These are phyloP conservation scores for Pleurozium schreberi DNA, from an alignment of 225 moss, liverwort and hornwort species.

Conservation along the genomic window DNA sequence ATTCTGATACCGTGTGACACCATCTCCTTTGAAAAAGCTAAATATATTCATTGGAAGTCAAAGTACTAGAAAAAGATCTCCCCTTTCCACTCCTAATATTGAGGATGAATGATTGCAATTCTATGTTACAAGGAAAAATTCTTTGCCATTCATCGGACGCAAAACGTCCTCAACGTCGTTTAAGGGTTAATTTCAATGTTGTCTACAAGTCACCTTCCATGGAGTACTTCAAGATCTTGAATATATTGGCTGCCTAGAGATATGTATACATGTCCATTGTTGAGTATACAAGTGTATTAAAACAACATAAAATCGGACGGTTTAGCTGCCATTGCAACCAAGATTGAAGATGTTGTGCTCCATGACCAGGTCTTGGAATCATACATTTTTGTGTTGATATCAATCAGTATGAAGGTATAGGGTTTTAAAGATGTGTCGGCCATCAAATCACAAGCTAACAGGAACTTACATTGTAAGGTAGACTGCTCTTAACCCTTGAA, in stretches of 20 bases:
- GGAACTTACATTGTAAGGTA: background rate
- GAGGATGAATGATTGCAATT: no score
- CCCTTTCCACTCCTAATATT: no score
- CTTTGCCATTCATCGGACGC: no score
- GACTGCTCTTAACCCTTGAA: no score
- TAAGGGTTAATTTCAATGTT: background rate
- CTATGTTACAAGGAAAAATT: no score
- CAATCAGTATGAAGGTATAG: background rate
- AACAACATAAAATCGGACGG: accelerated
- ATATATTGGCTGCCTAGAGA: background rate
- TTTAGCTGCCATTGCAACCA: background rate
- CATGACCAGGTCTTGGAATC: background rate
- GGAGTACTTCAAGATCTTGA: background rate
- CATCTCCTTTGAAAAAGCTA: no score
- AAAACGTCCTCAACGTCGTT: no score
- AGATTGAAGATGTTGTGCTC: background rate
- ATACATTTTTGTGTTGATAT: background rate
- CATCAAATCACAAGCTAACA: background rate
- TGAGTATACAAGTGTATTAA: background rate
- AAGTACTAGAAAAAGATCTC: no score
- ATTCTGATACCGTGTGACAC: no score
- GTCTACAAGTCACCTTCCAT: background rate
- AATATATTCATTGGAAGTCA: no score
- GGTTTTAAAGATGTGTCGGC: background rate
- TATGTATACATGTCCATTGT: background rate